Base-by-base conservation (phyloP, 306 rosid species). In the Trifolium fragiferum region DNA sequence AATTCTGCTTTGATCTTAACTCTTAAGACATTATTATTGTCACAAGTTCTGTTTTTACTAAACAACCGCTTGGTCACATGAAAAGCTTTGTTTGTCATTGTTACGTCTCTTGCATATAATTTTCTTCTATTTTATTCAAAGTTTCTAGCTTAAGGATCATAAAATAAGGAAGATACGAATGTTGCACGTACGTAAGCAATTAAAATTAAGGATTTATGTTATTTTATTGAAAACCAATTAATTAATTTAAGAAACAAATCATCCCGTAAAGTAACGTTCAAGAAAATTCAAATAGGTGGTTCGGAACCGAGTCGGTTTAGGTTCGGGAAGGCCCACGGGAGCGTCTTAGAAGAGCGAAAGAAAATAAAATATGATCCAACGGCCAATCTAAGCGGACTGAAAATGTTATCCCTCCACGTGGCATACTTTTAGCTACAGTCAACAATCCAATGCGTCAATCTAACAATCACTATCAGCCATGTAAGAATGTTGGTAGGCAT, bases 251-350 rank as follows among this genome's bases (percentile, higher is more conserved):
- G n/a, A n/a, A n/a, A n/a, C n/a, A n/a, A n/a, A n/a, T n/a, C n/a
- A n/a, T n/a, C n/a, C 47, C 77, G 40, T 37, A 37, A 37, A 32
- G 58, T 84, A 89, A 89, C 92, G 92, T 87, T 89, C 89, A 72
- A 87, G 14, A 87, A 88, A 78, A 69, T 91, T 91, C 88, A 86
- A 91, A 91, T 86, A 0, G 15, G 6, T 47, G 71, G 79, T 50
- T 66, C 81, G 89, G 86, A 6, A 8, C 86, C 88, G 51, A 35
- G 85, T 74, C 88, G 16, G 35, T 35, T 4, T 4, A 82, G 93
- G 82, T 53, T 50, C 47, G 90, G 87, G 25, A 21, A 30, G 89
- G 88, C 72, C 90, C 92, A 87, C 85, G n/a, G 68, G 89, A 66
- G 87, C 84, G 77, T 63, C 70, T 79, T 72, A 15, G 41, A 21